Evolutionary conservation across 2,329 filamentous ascomycete genomes (phyloP).

Genomic region (Colletotrichum sp.): DNA sequence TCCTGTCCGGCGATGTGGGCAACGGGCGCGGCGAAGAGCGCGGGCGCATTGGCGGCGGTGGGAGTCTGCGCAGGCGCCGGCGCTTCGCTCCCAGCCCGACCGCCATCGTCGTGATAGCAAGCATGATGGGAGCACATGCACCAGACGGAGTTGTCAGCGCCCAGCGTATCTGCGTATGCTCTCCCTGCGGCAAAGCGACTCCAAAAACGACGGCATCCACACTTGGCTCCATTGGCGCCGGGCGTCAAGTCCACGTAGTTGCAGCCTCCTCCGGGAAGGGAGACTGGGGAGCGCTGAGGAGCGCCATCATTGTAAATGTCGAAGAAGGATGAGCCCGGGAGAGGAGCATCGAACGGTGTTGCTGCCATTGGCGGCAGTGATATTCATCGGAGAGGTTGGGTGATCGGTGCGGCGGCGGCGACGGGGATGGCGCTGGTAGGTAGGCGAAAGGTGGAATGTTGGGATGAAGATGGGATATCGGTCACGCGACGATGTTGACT

Average conservation of each 20-base stretch:
- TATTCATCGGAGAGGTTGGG: constrained; percentile 33
- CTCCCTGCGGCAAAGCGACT: constrained; percentile 43
- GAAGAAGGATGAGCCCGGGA: constrained; percentile 52
- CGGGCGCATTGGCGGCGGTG: background rate
- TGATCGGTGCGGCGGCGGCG: constrained; percentile 19
- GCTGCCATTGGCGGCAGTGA: constrained; percentile 54
- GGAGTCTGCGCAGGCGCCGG: constrained; percentile 15
- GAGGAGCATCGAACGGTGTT: constrained; percentile 50
- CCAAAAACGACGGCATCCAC: constrained; percentile 68
- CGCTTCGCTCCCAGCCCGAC: constrained; percentile 30
- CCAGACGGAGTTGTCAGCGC: constrained; percentile 50
- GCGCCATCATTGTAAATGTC: constrained; percentile 59
- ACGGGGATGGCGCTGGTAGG: constrained; percentile 7
- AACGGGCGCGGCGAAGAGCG: constrained; percentile 3
- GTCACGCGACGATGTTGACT: constrained; percentile 12
- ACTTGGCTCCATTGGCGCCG: constrained; percentile 56
- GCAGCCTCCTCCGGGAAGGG: constrained; percentile 58
- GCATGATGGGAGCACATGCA: constrained; percentile 70
- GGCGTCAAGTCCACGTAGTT: constrained; percentile 61
- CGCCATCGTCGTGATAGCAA: constrained; percentile 62
- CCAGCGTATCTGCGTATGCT: constrained; percentile 33
- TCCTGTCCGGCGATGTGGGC: constrained; percentile 48
- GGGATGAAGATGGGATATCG: constrained; percentile 20
- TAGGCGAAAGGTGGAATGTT: constrained; percentile 13
- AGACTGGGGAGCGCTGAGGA: constrained; percentile 30